Conservation (phyloP, 1,284 basidiomycete species). For the Thecaphora thlaspeos region DNA sequence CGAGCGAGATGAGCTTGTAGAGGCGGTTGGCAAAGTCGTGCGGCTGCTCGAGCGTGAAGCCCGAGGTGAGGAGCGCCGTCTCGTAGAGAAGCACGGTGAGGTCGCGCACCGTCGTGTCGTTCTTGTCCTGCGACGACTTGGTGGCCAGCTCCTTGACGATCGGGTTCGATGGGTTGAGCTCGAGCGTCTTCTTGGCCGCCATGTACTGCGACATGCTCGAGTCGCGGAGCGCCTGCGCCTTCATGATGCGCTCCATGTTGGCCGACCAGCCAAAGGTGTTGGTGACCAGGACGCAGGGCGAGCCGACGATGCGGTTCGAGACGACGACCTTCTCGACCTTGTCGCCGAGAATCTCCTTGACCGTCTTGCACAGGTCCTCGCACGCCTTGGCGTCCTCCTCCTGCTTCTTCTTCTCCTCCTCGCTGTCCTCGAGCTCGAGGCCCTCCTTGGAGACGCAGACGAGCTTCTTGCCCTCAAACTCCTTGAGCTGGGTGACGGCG, state of each 20-base stretch:
- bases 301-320: conserved; percentile 74
- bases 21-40: conserved; percentile 93
- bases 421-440: conserved; percentile 97
- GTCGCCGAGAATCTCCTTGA: conserved; percentile 98
- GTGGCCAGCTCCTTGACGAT: conserved; percentile 95
- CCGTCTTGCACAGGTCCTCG: conserved; percentile 84
- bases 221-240: conserved; percentile 96
- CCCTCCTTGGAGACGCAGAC: conserved; percentile 99
- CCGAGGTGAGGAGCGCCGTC: conserved; percentile 74
- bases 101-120: conserved; percentile 91
- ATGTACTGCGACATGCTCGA: conserved; percentile 99
- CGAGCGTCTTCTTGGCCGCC: conserved; percentile 90
- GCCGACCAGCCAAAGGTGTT: conserved; percentile 99
- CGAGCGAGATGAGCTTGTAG: conserved; percentile 88
- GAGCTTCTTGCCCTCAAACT: conserved; percentile 98
- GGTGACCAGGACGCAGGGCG: conserved; percentile 67
- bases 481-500: conserved; percentile 88
- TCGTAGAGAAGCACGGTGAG: conserved; percentile 93
- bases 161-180: conserved; percentile 90
- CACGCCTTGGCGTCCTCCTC: conserved; percentile 85
- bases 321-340: conserved; percentile 99
- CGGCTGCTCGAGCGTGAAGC: conserved; percentile 91
- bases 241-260: conserved; percentile 99
- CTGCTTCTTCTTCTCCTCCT: conserved; percentile 89
- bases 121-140: conserved; percentile 94